These are phyloP conservation scores for Podospora comata DNA, from an alignment of 495 filamentous ascomycete genomes.

Conservation along the genomic window DNA sequence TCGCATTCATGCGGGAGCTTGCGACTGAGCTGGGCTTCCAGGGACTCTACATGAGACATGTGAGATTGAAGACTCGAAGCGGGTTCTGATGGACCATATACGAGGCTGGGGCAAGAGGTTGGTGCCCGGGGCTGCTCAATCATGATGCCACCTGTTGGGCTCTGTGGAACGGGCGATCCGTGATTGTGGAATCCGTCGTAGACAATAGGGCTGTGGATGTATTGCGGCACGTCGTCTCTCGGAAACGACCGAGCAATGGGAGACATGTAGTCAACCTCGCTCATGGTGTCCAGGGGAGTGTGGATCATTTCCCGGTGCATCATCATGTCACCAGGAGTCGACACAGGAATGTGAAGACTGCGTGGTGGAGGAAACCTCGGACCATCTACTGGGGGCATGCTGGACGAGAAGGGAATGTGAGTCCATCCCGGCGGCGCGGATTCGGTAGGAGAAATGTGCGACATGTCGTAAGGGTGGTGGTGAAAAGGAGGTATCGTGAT, in stretches of 20 bases:
- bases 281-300: constrained; percentile 50
- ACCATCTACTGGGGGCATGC: constrained; percentile 26
- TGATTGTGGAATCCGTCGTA: constrained; percentile 51
- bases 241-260: constrained; percentile 50
- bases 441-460: constrained; percentile 38
- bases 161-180: constrained; percentile 47
- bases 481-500: constrained; percentile 33
- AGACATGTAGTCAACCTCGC: constrained; percentile 55
- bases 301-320: constrained; percentile 46
- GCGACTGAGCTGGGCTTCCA: constrained; percentile 44
- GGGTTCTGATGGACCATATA: constrained; percentile 47
- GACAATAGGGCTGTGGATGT: constrained; percentile 50
- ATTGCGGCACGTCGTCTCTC: constrained; percentile 49
- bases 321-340: constrained; percentile 41
- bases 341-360: constrained; percentile 24
- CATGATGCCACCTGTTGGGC: constrained; percentile 51
- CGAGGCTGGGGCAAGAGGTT: constrained; percentile 51
- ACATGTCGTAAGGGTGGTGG: constrained; percentile 40
- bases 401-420: constrained; percentile 32
- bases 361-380: constrained; percentile 27
- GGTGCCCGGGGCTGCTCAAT: constrained; percentile 49
- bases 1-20: constrained; percentile 48
- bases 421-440: constrained; percentile 34
- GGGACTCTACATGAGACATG: constrained; percentile 38
- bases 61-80: constrained; percentile 48